Base-by-base conservation (phyloP, 345 rosid species). In the Iberis pinnata region DNA sequence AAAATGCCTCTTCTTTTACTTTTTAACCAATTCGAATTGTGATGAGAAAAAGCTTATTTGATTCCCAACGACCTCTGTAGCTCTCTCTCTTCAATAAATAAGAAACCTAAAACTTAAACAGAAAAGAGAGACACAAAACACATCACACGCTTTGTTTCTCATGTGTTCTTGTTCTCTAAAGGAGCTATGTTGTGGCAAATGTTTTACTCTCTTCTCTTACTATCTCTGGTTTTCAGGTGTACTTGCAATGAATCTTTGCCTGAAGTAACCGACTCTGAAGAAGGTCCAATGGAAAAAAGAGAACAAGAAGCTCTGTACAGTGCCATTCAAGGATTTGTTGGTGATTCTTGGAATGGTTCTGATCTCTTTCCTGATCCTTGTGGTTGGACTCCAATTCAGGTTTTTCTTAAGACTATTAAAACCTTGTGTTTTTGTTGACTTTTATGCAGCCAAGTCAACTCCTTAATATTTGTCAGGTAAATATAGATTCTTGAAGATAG, bases 301-400 rank as follows among this genome's bases (percentile, higher is more conserved):
- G 96, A 92, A 68, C 60, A 59, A 71, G 77, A 63, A 51, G 86
- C 89, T n/a, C 75, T 92, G 20, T 92, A 78, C 72, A 58, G 76
- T 48, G 81, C 82, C 2, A 73, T 92, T 25, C 82, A 80, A 70
- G 98, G 98, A 32, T 87, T 92, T 67, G 88, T 81, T 13, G 96
- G 98, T 42, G 63, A 76, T 44, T 74, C 83, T 86, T 92, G 95
- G 98, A 87, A 87, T 62, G 98, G 95, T 53, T 82, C 93, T 39
- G 84, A 80, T 75, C 96, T 92, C 22, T 87, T 81, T 71, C 98
- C 95, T 26, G 96, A 92, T 55, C 98, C 98, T 66, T 92, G 98
- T 75, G 96, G 98, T 7, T 92, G 93, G 95, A 90, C 89, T 67
- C 96, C 96, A 27, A 82, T 90, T 49, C 86, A 87, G 92, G 98